Base-by-base conservation (phyloP, 73 alveolate genomes). In the Diophrys sp. region DNA sequence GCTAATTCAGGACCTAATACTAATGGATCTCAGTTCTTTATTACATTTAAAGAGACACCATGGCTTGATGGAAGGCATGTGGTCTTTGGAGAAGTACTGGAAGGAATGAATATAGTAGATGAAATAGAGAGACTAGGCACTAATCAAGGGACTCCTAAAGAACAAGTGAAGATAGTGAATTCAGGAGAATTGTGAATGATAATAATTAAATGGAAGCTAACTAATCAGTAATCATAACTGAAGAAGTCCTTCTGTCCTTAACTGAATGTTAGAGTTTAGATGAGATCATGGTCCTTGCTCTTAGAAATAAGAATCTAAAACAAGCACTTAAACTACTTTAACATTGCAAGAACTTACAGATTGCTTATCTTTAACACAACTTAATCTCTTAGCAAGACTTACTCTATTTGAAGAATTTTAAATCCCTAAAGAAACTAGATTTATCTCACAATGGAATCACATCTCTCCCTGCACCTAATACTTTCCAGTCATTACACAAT, bases 41-140 rank as follows among this genome's bases (percentile, higher is more conserved):
- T 18, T 95, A 87, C 96, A 55, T 90, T 82, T 73, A 88, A 85
- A 86, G 90, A 86, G 70, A 84, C 96, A 53, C 87, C 98, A 14
- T 90, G 94, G 92, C 80, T 93, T 29, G 93, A 93, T 70, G 94
- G n/a, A n/a, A n/a, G n/a, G n/a, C n/a, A n/a, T n/a, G n/a, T n/a
- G n/a, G n/a, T n/a, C n/a, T n/a, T n/a, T n/a, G n/a, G n/a, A n/a
- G n/a, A n/a, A n/a, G n/a, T n/a, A n/a, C n/a, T n/a, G n/a, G n/a
- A n/a, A n/a, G n/a, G n/a, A 44, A 44, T 44, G 18, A 44, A 44
- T 44, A 11, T 44, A 44, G 18, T 44, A 44, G 18, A 44, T 44
- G n/a, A n/a, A n/a, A n/a, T n/a, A n/a, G n/a, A n/a, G n/a, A n/a
- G n/a, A n/a, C n/a, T n/a, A n/a, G n/a, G n/a, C n/a, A n/a, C n/a